Conservation (phyloP, 176 grass and related monocot species). For the Lolium perenne region DNA sequence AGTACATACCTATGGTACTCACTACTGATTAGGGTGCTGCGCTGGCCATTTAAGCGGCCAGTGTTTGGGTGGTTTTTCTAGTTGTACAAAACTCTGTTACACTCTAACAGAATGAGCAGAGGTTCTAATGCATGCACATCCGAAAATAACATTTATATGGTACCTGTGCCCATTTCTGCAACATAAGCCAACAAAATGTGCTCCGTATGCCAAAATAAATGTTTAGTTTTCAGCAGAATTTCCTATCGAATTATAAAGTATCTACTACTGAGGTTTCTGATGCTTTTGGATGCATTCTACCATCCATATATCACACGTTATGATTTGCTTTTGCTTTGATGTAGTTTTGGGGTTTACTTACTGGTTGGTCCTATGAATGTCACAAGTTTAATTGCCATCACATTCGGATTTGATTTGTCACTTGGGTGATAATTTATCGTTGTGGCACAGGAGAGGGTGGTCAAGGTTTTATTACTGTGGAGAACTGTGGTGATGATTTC, state of each 20-base stretch:
- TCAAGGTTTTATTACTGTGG: conserved; percentile 69
- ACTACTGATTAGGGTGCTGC: neutral
- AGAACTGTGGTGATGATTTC: conserved; percentile 73
- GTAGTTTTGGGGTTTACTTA: neutral
- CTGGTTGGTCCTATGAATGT: neutral
- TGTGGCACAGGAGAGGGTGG: conserved; percentile 65
- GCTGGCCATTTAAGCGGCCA: too few relatives aligned
- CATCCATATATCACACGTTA: neutral
- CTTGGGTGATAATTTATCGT: neutral
- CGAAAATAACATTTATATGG: neutral
- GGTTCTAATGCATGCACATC: neutral
- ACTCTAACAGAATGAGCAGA: neutral
- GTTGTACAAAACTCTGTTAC: neutral
- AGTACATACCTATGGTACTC: too few relatives aligned
- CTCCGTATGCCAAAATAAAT: neutral
- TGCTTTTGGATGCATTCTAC: conserved; percentile 5
- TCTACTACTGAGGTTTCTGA: neutral
- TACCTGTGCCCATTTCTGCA: neutral
- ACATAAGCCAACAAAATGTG: neutral
- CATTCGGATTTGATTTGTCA: neutral
- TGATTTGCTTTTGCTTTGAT: conserved; percentile 15
- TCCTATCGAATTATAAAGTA: neutral
- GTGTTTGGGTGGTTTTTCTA: too few relatives aligned
- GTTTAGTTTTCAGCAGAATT: conserved; percentile 7
- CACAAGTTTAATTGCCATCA: neutral